These are phyloP conservation scores for Coemansia sp. DNA, from an alignment of 192 early-diverging fungal genomes.

Conservation along the genomic window DNA sequence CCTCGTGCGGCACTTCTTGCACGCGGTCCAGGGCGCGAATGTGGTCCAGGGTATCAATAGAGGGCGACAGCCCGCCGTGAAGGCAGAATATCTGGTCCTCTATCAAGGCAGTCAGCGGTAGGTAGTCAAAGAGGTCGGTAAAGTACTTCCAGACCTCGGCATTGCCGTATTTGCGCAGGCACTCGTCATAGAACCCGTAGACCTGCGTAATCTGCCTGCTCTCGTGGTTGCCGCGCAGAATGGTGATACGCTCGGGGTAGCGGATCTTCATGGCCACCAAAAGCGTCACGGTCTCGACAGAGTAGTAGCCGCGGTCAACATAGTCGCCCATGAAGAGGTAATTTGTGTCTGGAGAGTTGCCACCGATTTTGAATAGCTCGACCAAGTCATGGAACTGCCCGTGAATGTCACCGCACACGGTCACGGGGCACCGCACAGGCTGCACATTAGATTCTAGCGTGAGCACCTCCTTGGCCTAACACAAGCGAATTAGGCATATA, in stretches of 20 bases:
- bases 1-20: conserved; percentile 87
- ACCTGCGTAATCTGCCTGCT: conserved; percentile 98
- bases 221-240: conserved; percentile 99
- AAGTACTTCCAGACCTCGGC: conserved; percentile 98
- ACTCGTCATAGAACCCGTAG: conserved; percentile 99
- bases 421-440: conserved; percentile 96
- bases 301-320: conserved; percentile 98
- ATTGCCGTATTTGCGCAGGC: conserved; percentile 95
- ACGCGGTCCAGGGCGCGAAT: conserved; percentile 93
- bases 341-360: conserved; percentile 94
- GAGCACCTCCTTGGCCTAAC: conserved; percentile 91
- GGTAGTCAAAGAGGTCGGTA: conserved; percentile 96
- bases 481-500: not conserved
- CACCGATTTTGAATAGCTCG: conserved; percentile 96
- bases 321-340: conserved; percentile 99
- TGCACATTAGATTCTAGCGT: conserved; percentile 97
- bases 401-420: conserved; percentile 98
- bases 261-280: conserved; percentile 94
- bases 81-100: conserved; percentile 98
- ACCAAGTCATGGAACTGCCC: conserved; percentile 99
- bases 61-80: conserved; percentile 95
- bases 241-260: conserved; percentile 87
- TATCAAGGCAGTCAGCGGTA: conserved; percentile 94
- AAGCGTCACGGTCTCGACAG: conserved; percentile 95
- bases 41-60: conserved; percentile 95